Conservation (phyloP, 345 rosid genomes). For the Clausena lansium region DNA sequence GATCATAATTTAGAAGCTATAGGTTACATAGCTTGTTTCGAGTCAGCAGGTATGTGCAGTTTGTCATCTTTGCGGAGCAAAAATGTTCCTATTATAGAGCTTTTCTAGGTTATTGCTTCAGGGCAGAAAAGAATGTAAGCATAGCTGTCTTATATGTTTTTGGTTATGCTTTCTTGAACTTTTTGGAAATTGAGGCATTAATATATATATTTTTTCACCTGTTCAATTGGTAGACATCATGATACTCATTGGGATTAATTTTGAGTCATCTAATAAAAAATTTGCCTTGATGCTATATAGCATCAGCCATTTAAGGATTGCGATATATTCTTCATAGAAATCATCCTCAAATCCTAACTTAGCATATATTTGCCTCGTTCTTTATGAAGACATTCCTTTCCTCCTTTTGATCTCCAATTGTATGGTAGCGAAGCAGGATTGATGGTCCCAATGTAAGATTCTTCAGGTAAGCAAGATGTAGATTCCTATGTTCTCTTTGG, state of each 20-base stretch:
- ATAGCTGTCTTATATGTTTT: background rate
- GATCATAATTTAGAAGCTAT: background rate
- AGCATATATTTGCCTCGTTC: background rate
- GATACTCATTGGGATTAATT: background rate
- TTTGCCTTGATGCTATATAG: background rate
- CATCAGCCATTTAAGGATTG: conserved; percentile 2
- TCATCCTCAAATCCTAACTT: background rate
- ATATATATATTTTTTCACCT: conserved; percentile 4
- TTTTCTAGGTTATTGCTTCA: background rate
- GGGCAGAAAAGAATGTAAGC: background rate
- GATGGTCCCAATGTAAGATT: background rate
- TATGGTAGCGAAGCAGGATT: background rate
- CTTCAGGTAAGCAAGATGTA: too few relatives aligned
- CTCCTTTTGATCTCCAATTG: background rate
- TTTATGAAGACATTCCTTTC: background rate
- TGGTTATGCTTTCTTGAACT: background rate
- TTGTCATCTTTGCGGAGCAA: background rate
- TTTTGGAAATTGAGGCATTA: conserved; percentile 6
- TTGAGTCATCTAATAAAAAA: background rate
- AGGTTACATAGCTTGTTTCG: background rate
- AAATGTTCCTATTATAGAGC: background rate
- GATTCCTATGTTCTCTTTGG: background rate
- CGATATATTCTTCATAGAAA: background rate
- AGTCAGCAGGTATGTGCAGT: background rate
- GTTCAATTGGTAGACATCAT: background rate